Evolutionary conservation across 768 basidiomycete species (phyloP).

Genomic region (Collybiopsis luxurians): DNA sequence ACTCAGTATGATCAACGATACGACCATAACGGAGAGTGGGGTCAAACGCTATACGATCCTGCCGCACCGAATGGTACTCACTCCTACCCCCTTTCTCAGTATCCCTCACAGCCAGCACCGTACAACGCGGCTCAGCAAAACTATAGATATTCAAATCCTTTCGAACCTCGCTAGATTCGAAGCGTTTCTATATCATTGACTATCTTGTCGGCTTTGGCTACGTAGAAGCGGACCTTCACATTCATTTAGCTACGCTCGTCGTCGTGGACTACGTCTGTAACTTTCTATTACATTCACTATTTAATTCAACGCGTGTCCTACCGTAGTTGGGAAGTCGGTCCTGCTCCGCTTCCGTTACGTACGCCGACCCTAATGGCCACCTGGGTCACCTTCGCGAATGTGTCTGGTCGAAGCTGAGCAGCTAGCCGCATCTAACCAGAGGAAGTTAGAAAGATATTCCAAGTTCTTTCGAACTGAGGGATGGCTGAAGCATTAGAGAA

Average conservation of each 20-base stretch:
- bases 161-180: background rate
- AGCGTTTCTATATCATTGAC: no score
- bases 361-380: no score
- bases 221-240: no score
- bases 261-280: background rate
- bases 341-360: no score
- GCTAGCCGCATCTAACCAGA: no score
- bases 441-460: no score
- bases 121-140: background rate
- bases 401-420: no score
- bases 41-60: conserved; percentile 4
- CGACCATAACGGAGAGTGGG: conserved; percentile 8
- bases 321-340: no score
- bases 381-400: no score
- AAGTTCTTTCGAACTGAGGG: no score
- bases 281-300: background rate
- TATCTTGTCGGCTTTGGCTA: background rate
- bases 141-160: conserved; percentile 6
- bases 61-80: background rate
- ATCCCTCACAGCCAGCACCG: background rate
- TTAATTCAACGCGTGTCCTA: no score
- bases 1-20: conserved; percentile 7
- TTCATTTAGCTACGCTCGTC: background rate
- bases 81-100: background rate
- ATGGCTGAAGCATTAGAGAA: no score